Conservation (phyloP, 345 rosid species). For the Linum usitatissimum region DNA sequence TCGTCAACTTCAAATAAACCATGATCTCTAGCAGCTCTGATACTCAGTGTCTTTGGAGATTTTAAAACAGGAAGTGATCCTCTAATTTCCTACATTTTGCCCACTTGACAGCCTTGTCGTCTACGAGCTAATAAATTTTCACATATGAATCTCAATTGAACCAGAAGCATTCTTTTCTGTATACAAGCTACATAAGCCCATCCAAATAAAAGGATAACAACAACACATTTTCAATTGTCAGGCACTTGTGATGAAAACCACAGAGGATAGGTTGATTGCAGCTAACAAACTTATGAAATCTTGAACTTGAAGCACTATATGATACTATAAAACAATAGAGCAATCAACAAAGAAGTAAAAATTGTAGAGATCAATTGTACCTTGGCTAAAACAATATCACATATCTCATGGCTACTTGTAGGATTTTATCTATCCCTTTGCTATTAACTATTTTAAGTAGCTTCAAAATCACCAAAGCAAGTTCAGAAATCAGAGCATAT, state of each 20-base stretch:
- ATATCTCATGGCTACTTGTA: not conserved
- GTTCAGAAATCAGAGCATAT: not conserved
- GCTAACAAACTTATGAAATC: not conserved
- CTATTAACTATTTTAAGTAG: not conserved
- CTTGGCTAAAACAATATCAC: too few relatives aligned
- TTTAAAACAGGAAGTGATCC: too few relatives aligned
- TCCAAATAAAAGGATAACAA: not conserved
- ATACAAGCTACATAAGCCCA: not conserved
- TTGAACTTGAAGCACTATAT: not conserved
- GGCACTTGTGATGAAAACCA: not conserved
- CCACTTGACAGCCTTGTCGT: too few relatives aligned
- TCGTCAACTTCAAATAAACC: too few relatives aligned
- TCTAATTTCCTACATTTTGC: too few relatives aligned
- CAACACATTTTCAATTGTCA: not conserved
- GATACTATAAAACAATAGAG: not conserved
- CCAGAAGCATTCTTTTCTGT: not conserved
- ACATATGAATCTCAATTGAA: not conserved
- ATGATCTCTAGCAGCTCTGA: too few relatives aligned
- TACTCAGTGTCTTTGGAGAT: too few relatives aligned
- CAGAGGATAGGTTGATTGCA: not conserved
- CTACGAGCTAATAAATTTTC: too few relatives aligned
- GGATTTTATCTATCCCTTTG: not conserved
- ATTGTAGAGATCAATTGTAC: not conserved
- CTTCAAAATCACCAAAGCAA: not conserved
- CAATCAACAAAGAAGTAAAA: not conserved